Evolutionary conservation across 768 basidiomycete species (phyloP), one percentile per base, ranked within the genome.

Genomic region (Amanita fuliginea): DNA sequence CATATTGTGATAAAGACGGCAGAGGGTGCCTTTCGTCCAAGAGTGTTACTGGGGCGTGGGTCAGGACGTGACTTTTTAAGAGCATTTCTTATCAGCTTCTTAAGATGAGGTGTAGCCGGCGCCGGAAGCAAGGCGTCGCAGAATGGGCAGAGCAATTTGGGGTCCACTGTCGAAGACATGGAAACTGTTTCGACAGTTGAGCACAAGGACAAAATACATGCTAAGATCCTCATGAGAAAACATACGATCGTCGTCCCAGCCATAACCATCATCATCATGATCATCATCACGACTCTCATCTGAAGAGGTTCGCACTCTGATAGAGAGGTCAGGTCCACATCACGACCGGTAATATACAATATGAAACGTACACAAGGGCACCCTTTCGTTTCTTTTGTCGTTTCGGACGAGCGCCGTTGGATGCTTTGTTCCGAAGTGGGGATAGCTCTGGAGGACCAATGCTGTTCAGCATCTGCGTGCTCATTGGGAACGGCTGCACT

Each of bases 141-240:
- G 61, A 83, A 92, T 0, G 89, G 87, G 58, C 89, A 92, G 2
- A 90, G 64, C 1, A 71, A 80, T 5, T 68, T 70, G 9, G 86
- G 86, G 55, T 91, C 86, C 5, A 71, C 65, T 16, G 61, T 55
- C 2, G 74, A 66, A 32, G 72, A 70, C 22, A 78, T 61, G 8
- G 77, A 74, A 39, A 81, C 80, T 84, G 52, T 46, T 36, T 33
- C 18, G 47, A 41, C 19, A 33, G 14, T 48, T 48, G 39, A 48
- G 47, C 19, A 36, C 16, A 24, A 39, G 8, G 44, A 35, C 22
- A 14, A 14, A 28, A 47, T 11, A 24, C 18, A 41, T 32, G 47
- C 35, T 16, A 39, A 39, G n/a, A 33, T 21, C 33, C 14, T 43
- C 26, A 10, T 30, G 30, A 26, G 30, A 35, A 52, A 26, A 53